Evolutionary conservation across 257 asterid genomes (phyloP), one percentile per base, ranked within the genome.

Genomic region (Misopates orontium): DNA sequence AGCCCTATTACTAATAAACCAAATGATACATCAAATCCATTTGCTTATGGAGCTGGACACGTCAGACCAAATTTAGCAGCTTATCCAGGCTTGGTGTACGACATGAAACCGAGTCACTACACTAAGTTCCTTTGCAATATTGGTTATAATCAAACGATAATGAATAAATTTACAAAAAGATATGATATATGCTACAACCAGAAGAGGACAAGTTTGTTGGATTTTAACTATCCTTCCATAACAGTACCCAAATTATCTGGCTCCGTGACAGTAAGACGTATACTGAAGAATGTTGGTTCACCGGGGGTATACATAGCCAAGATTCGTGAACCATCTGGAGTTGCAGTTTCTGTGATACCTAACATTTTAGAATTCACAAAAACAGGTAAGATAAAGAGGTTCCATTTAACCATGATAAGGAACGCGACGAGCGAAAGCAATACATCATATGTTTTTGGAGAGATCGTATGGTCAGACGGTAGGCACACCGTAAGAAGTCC

Each of bases 221-320:
- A 61, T 28, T 55, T 73, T 39, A 67, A 73, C 60, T 52, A 76
- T 40, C 84, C 84, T 1, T 72, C 84, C 21, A 76, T 79, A 54
- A 61, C 75, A 1, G 72, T 53, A 58, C 62, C 74, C 23, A 39
- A 28, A 36, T 44, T 69, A 20, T 22, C 41, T 7, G 54, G 55
- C 25, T 31, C 53, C 20, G 49, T 60, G 19, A 66, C 66, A 1
- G 58, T 70, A 39, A 69, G 54, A 8, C 49, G 81, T 32, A 70
- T 10, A 18, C 56, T 79, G 23, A 69, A 71, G 22, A 79, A 76
- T 31, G 84, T 79, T 1, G 81, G 77, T 17, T 25, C 52, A 12
- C 64, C 81, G 2, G 81, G 75, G 12, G 40, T 36, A 0, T 76
- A 76, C 44, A 10, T 18, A 39, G 75, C 75, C 55, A 64, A 25